These are phyloP conservation scores for Pneumocystis carinii DNA, from an alignment of 1,139 yeast genomes.

Conservation along the genomic window DNA sequence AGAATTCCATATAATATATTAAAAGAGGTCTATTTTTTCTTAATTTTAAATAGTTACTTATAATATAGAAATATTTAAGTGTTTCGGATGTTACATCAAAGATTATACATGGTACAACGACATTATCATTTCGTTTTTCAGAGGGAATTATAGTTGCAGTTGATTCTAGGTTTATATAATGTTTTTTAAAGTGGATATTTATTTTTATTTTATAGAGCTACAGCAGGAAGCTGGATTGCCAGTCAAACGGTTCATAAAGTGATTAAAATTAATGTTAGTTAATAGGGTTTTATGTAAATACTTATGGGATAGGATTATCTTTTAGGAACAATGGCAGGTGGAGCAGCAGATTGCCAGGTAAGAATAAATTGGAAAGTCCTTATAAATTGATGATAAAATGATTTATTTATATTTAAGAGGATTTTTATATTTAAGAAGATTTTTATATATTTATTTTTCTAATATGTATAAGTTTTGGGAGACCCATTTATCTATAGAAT, in stretches of 20 bases:
- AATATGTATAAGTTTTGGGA: constrained; percentile 53
- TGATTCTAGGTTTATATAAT: constrained; percentile 3
- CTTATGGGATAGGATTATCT: constrained; percentile 22
- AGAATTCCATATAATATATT: too few relatives aligned
- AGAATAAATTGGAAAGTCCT: background rate
- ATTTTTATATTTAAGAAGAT: background rate
- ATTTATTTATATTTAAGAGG: background rate
- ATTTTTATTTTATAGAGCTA: constrained; percentile 42
- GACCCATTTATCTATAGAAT: constrained; percentile 95
- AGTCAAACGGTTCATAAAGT: constrained; percentile 96
- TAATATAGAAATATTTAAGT: too few relatives aligned
- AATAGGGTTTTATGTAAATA: constrained; percentile 17
- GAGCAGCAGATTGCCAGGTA: constrained; percentile 94
- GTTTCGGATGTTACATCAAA: constrained; percentile 82
- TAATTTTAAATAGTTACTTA: too few relatives aligned
- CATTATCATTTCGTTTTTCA: constrained; percentile 87
- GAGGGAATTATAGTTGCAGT: constrained; percentile 56
- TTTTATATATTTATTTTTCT: background rate
- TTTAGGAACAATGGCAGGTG: constrained; percentile 98
- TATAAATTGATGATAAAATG: too few relatives aligned
- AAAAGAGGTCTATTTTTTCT: too few relatives aligned
- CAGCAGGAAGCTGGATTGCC: constrained; percentile 98
- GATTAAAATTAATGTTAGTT: constrained; percentile 77
- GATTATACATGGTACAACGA: constrained; percentile 97
- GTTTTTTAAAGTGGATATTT: background rate